Base-by-base conservation (phyloP, 306 rosid genomes). In the Datisca glomerata region DNA sequence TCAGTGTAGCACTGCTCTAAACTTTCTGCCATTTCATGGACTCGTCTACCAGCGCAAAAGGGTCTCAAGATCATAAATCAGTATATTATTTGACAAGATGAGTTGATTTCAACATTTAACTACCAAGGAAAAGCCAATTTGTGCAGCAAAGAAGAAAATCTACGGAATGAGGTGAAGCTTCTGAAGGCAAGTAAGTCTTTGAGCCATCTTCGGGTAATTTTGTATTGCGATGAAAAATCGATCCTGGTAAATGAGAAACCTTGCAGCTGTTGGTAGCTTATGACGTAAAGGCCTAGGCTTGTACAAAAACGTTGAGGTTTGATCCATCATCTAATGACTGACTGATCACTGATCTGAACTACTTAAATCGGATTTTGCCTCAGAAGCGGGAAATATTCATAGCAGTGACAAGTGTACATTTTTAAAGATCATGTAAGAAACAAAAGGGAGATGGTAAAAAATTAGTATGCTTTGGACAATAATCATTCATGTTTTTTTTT, bases 281-380 rank as follows among this genome's bases (percentile, higher is more conserved):
- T 47, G 40, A 47, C 32, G 19, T 2, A 19, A n/a, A 12, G 53
- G 53, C 53, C 29, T 47, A 38, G n/a, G 32, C 18, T 36, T 49
- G 55, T 49, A 49, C 55, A 36, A 49, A 49, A 19, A 17, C 32
- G 13, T 22, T 35, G 12, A 49, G 43, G 55, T 20, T 35, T 35
- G 34, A 49, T n/a, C n/a, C n/a, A n/a, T n/a, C n/a, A n/a, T n/a
- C n/a, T n/a, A n/a, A n/a, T n/a, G n/a, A n/a, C n/a, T n/a, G n/a
- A n/a, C n/a, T n/a, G n/a, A n/a, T n/a, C n/a, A n/a, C n/a, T n/a
- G n/a, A 23, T 12, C 21, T 22, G 21, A 33, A 21, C 21, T 31
- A 31, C 44, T 36, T 33, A 6, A 32, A 18, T 31, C 13, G 23
- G 55, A 36, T 25, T 29, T 18, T 34, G 14, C 55, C 20, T 37